Base-by-base conservation (phyloP, 306 rosid species). In the Castanea sativa region DNA sequence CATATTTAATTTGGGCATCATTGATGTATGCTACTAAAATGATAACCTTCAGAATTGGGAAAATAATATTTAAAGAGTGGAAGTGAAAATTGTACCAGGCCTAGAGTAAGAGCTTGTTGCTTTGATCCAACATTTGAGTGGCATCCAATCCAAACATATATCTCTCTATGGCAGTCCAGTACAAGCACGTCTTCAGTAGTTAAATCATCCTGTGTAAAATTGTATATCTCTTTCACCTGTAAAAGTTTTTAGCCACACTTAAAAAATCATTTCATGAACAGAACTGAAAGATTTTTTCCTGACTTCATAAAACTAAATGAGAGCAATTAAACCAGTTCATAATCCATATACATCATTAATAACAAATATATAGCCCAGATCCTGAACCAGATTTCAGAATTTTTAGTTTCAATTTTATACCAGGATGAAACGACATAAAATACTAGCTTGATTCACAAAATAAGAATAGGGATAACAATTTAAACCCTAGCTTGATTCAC, bases 141-240 rank as follows among this genome's bases (percentile, higher is more conserved):
- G 77, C 88, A 78, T 79, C 99, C 99, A 71, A 91, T 78, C 99
- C 99, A 94, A 78, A 94, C 88, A 86, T 91, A 90, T 80, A 94
- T 81, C 90, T 94, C 99, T 68, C 76, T 86, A 85, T 90, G 92
- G 84, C 97, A 94, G 81, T 94, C 90, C 35, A 94, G 99, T 76
- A 91, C 83, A 65, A 94, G 83, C 73, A 90, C 85, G 52, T 94
- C 99, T 89, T 94, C 99, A 21, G 99, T 94, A 67, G 90, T 79
- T 69, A 94, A 86, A 86, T 94, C 99, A 71, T 94, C 99, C 90
- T 92, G 99, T 19, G 97, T 76, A 75, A 91, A 92, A 76, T 88
- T 94, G 95, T 88, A 92, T 76, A 92, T 81, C 90, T 94, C 99
- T 83, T 90, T 93, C 87, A 87, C 93, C 99, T 94, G 97, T 83